Base-by-base conservation (phyloP, 2,329 filamentous ascomycete species). In the Cordyceps tenuipes region DNA sequence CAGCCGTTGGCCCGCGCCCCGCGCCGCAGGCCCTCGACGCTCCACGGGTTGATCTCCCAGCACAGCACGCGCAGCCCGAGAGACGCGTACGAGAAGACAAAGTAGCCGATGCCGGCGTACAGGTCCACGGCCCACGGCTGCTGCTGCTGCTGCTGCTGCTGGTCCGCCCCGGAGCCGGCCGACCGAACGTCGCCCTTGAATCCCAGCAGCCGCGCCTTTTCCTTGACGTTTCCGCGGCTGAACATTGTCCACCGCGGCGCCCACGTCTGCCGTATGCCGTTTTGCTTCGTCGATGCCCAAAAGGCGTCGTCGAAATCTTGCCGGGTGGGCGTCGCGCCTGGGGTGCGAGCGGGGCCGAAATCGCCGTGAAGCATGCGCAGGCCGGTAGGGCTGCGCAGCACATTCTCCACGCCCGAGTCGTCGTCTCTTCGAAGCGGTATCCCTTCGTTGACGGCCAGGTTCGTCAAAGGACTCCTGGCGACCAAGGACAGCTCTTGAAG, bases 201-300 rank as follows among this genome's bases (percentile, higher is more conserved):
- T 0, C 68, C 70, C 5, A 96, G 73, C 1, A 97, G 73, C 13
- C 93, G 79, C 0, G 88, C 85, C 71, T 97, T 97, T 73, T 97
- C 93, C 55, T 86, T 88, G 62, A 97, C 79, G 72, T 97, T 97
- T 3, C 93, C 92, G 1, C 91, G 83, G 63, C 88, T 91, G 71
- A 97, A 97, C 92, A 97, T 97, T 29, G 91, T 96, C 79, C 91
- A 92, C 0, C 86, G 75, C 15, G 93, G 93, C 1, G 91, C 89
- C 92, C 92, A 97, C 2, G 82, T 86, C 75, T 97, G 93, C 41
- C 77, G 74, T 61, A 97, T 88, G 2, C 87, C 88, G 68, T 91
- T 90, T 70, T 96, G 91, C 57, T 80, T 83, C 5, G 88, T 86
- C 13, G 80, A 82, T 0, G 89, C 88, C 93, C 93, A 97, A 63